Evolutionary conservation across 441 rosid genomes (phyloP), one percentile per base, ranked within the genome.

Genomic region (Corymbia citriodora): DNA sequence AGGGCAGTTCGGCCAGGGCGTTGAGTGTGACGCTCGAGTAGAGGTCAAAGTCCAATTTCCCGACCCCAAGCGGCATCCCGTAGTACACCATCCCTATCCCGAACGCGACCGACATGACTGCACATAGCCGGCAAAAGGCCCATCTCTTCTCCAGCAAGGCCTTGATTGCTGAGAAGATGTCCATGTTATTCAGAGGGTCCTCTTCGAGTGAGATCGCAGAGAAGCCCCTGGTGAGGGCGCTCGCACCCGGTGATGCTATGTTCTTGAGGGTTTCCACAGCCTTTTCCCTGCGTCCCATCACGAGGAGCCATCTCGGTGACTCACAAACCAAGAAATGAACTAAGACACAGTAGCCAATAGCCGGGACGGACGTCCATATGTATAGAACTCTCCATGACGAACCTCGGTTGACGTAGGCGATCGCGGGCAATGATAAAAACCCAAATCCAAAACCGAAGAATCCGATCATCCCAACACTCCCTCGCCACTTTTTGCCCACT

Each of bases 21-120:
- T 97, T 96, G 19, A 96, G 91, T 29, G 95, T 91, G 25, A 95
- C 95, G 81, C 98, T 94, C 68, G 94, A 87, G 90, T 96, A 96
- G 17, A 95, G 93, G 89, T 95, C 94, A 87, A 95, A 94, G 14
- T 93, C 90, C 59, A 96, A 91, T 88, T 94, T 93, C 18, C 95
- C 96, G 10, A 96, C 94, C 19, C 96, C 95, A 89, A 97, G 91
- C 52, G 98, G 97, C 99, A 97, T 95, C 23, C 98, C 99, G 54
- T 95, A 97, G 55, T 96, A 96, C 9, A 95, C 95, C 91, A 95
- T 86, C 87, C 99, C 99, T 14, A 91, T 91, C 14, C 98, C 98
- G 85, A 95, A 93, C 55, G 95, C 96, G 7, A 92, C 87, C 10
- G 90, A 70, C 96, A 93, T 94, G 0, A 93, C 93, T 4, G 92